These are phyloP conservation scores for Penicillium ochrochloron DNA, from an alignment of 495 filamentous ascomycete species.

Conservation along the genomic window DNA sequence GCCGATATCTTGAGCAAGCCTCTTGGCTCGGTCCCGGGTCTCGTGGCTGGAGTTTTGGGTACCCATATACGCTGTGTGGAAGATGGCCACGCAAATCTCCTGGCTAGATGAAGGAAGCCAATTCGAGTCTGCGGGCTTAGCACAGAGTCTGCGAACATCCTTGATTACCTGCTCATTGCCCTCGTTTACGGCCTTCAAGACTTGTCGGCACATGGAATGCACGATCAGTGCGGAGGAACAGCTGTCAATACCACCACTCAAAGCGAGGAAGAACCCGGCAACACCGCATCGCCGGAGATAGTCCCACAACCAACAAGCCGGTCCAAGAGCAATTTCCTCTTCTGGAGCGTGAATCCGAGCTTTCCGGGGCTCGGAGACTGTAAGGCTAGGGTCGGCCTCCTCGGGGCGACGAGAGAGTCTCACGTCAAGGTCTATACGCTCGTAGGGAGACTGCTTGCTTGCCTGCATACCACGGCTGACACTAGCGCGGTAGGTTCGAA, in stretches of 20 bases:
- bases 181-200: constrained; percentile 64
- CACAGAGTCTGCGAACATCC: constrained; percentile 67
- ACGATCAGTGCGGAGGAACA: constrained; percentile 70
- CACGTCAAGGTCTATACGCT: constrained; percentile 44
- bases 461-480: constrained; percentile 49
- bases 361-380: constrained; percentile 46
- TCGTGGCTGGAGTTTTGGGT: constrained; percentile 72
- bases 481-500: constrained; percentile 42
- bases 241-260: constrained; percentile 72
- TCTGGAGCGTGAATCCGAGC: constrained; percentile 65
- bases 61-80: constrained; percentile 83
- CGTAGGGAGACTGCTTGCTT: constrained; percentile 38
- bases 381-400: constrained; percentile 45
- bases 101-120: constrained; percentile 60
- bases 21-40: constrained; percentile 71
- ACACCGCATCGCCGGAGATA: constrained; percentile 70
- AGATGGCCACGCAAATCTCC: constrained; percentile 67
- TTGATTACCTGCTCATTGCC: constrained; percentile 71
- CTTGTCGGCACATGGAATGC: constrained; percentile 77
- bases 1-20: constrained; percentile 71
- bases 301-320: constrained; percentile 84
- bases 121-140: constrained; percentile 53
- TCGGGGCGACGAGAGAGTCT: constrained; percentile 40
- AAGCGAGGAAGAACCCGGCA: constrained; percentile 63
- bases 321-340: constrained; percentile 74